Percentiles rank a stretch among this genome's conserved stretches.
phyloP scores from a whole-genome alignment of 306 rosid genomes.

The Cucurbita maxima region DNA sequence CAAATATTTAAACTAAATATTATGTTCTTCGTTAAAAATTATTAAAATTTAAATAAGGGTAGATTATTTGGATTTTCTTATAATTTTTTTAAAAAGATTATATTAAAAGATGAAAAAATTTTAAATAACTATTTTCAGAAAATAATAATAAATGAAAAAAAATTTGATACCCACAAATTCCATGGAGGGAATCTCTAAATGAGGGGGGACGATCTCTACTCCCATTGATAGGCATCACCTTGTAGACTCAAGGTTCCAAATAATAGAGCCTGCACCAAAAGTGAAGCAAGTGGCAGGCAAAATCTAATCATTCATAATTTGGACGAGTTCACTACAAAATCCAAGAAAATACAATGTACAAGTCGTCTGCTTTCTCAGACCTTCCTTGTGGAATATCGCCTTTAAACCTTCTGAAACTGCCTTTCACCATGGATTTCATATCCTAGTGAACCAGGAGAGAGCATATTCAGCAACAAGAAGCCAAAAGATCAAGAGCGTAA shows the following conservation, averaged over 20 bases:
- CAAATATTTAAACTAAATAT: no score
- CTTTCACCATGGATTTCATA: not conserved
- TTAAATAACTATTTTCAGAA: no score
- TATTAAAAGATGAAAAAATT: no score
- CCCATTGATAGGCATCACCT: not conserved
- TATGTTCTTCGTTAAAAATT: no score
- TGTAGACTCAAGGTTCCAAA: not conserved
- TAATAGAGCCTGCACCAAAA: not conserved
- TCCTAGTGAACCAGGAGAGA: not conserved
- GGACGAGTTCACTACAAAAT: not conserved
- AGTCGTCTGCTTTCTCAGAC: not conserved
- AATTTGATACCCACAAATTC: no score
- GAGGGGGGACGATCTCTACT: not conserved
- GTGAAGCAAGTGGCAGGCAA: not conserved
- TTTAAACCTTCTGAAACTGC: not conserved
- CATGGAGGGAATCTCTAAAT: no score
- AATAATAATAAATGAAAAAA: no score
- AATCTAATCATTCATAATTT: not conserved
- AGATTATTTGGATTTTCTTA: no score
- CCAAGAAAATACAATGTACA: conserved; percentile 4
- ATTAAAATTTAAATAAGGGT: no score
- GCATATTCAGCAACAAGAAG: not conserved
- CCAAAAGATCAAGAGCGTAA: not conserved
- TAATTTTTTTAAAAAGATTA: no score
- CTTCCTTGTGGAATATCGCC: not conserved